phyloP scores from a whole-genome alignment of 2,329 filamentous ascomycete species.

The Ascochyta pisi region DNA sequence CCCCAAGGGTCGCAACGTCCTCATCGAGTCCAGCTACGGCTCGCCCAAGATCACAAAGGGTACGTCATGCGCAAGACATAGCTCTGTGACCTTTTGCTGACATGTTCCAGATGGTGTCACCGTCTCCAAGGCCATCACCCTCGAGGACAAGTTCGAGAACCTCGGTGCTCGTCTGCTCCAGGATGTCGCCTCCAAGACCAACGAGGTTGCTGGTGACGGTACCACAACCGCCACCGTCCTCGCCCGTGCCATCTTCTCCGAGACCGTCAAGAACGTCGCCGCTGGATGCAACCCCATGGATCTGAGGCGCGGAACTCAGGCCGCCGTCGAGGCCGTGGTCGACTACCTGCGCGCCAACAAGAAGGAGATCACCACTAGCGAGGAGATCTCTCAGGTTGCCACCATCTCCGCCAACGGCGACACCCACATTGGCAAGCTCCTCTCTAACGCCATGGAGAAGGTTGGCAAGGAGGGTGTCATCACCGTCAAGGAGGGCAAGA shows the following conservation, averaged over 20 bases:
- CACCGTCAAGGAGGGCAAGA: conserved; percentile 99
- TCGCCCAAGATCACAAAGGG: conserved; percentile 99
- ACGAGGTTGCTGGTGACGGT: conserved; percentile 98
- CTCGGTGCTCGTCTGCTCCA: conserved; percentile 95
- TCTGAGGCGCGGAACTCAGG: conserved; percentile 93
- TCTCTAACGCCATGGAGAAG: conserved; percentile 99
- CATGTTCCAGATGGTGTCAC: conserved; percentile 57
- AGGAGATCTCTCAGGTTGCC: conserved; percentile 96
- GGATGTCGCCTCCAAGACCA: conserved; percentile 99
- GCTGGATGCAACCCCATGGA: conserved; percentile 99
- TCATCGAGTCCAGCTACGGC: conserved; percentile 98
- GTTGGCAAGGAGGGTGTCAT: conserved; percentile 99
- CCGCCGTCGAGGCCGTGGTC: conserved; percentile 92
- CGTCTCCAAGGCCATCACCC: conserved; percentile 76
- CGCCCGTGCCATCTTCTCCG: conserved; percentile 97
- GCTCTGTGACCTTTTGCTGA: conserved; percentile 20
- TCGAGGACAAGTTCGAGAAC: conserved; percentile 99
- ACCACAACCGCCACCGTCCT: conserved; percentile 98
- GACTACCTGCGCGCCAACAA: conserved; percentile 95
- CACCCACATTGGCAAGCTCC: conserved; percentile 90
- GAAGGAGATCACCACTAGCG: conserved; percentile 96
- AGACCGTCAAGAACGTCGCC: conserved; percentile 99
- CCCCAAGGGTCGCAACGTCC: conserved; percentile 96
- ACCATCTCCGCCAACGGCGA: conserved; percentile 99
- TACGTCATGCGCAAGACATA: conserved; percentile 50